Conservation (phyloP, 352 stramenopile genomes). For the Globisporangium okanoganense region DNA sequence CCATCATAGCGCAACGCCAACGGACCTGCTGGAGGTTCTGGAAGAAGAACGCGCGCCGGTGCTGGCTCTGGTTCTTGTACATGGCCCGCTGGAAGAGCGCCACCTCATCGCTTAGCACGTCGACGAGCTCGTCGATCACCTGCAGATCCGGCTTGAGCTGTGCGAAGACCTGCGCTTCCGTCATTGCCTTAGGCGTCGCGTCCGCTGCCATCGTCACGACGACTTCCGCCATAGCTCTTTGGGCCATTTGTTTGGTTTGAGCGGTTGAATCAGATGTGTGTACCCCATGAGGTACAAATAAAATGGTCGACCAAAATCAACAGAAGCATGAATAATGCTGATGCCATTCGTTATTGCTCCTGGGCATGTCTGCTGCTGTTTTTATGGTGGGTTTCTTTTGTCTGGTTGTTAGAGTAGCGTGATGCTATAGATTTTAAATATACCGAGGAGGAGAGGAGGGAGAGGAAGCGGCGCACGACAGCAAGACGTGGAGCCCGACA, state of each 20-base stretch:
- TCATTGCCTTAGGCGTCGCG: neutral
- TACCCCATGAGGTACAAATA: neutral
- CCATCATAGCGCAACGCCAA: neutral
- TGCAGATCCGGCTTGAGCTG: conserved; percentile 37
- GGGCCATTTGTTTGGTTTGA: conserved; percentile 12
- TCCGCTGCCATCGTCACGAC: neutral
- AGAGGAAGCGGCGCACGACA: neutral
- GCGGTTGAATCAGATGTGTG: neutral
- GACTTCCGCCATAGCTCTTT: neutral
- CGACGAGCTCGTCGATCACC: conserved; percentile 25
- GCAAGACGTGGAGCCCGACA: neutral
- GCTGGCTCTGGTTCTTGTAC: conserved; percentile 90
- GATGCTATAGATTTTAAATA: conserved; percentile 29
- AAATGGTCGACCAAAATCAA: neutral
- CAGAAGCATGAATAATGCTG: too few species aligned
- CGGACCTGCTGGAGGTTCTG: conserved; percentile 67
- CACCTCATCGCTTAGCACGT: conserved; percentile 52
- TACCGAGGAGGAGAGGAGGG: conserved; percentile 18
- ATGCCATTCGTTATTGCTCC: too few species aligned
- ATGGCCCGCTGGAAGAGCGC: conserved; percentile 71
- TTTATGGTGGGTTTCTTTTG: too few species aligned
- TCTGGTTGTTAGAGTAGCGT: neutral
- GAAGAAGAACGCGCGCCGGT: conserved; percentile 78
- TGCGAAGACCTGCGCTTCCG: conserved; percentile 27
- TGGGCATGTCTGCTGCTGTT: neutral